Conservation (phyloP, 768 basidiomycete species). For the Holtermanniella nyarrowii region DNA sequence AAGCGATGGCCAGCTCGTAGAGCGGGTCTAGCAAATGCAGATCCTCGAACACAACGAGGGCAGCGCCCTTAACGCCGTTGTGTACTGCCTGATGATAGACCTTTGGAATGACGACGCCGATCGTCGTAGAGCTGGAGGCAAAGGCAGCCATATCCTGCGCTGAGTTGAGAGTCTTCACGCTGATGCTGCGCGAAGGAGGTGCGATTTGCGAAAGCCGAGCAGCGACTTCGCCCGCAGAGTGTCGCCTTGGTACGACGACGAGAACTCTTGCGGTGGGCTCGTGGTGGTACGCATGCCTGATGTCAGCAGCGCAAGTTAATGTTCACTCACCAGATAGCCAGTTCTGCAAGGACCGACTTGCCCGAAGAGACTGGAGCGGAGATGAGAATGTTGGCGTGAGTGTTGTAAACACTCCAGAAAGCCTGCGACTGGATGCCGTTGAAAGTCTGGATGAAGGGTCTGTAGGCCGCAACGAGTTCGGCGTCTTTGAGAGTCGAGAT, state of each 20-base stretch:
- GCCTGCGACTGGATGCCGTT: slow-evolving; percentile 83
- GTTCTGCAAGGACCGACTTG: slow-evolving; percentile 62
- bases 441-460: slow-evolving; percentile 49
- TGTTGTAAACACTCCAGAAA: slow-evolving; percentile 69
- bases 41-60: slow-evolving; percentile 69
- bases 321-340: slow-evolving; percentile 55
- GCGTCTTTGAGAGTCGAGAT: slow-evolving; percentile 49
- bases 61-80: slow-evolving; percentile 42
- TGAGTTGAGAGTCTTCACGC: slow-evolving; percentile 38
- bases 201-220: slow-evolving; percentile 24
- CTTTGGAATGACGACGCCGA: slow-evolving; percentile 24
- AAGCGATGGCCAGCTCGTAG: slow-evolving; percentile 74
- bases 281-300: slow-evolving; percentile 52
- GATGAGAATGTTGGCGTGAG: slow-evolving; percentile 57
- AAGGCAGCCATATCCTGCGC: slow-evolving; percentile 35
- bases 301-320: neutral
- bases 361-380: slow-evolving; percentile 73
- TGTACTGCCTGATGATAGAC: slow-evolving; percentile 21
- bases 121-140: slow-evolving; percentile 2
- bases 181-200: slow-evolving; percentile 35
- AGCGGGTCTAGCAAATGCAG: slow-evolving; percentile 67
- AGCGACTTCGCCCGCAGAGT: slow-evolving; percentile 50
- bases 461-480: slow-evolving; percentile 46
- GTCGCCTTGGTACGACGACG: slow-evolving; percentile 54
- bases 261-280: slow-evolving; percentile 51